Evolutionary conservation across 345 rosid species (phyloP).

Genomic region (Rhodamnia rubescens): DNA sequence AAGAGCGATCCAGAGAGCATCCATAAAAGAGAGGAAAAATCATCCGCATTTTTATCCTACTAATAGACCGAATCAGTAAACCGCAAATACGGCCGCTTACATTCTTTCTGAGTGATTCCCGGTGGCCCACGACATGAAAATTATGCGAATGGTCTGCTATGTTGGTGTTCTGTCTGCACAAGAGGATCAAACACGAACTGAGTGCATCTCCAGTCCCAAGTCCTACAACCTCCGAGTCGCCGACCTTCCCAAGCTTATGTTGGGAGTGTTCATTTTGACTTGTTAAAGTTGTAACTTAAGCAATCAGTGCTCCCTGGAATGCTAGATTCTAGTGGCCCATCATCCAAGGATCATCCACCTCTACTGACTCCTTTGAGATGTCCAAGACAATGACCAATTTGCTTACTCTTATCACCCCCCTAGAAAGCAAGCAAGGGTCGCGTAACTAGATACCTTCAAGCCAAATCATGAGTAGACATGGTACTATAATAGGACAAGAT

Average conservation of each 20-base stretch:
- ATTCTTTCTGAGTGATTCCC: too few species aligned
- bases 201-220: not conserved
- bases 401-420: not conserved
- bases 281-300: not conserved
- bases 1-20: not conserved
- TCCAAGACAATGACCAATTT: not conserved
- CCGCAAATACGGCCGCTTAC: not conserved
- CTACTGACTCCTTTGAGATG: not conserved
- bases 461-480: not conserved
- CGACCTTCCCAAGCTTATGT: not conserved
- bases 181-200: not conserved
- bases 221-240: not conserved
- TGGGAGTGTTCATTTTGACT: not conserved
- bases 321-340: not conserved
- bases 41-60: not conserved
- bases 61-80: not conserved
- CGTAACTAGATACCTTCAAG: not conserved
- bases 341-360: not conserved
- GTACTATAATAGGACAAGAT: not conserved
- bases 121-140: not conserved
- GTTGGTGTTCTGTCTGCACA: not conserved
- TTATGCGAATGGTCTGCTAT: not conserved
- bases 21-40: not conserved
- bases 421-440: not conserved
- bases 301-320: not conserved